Evolutionary conservation across 352 stramenopile genomes (phyloP).

Genomic region (Globisporangium heterothallicum): DNA sequence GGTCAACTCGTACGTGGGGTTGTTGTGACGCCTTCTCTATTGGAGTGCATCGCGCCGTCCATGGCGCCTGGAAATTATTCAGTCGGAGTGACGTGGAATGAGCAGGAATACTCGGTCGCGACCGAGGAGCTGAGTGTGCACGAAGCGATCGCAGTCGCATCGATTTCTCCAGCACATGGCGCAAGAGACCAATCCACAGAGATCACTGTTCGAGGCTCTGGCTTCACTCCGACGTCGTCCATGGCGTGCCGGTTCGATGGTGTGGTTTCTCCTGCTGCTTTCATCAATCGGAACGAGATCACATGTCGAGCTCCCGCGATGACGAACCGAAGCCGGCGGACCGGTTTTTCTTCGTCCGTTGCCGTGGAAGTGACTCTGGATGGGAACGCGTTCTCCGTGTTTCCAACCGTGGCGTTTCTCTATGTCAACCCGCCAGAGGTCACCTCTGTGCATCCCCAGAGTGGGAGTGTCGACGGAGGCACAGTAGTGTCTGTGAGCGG

Average conservation of each 20-base stretch:
- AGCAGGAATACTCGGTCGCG: constrained; percentile 19
- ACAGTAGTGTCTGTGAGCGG: constrained; percentile 20
- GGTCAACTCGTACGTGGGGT: constrained; percentile 3
- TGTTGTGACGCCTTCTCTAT: constrained; percentile 13
- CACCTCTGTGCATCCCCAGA: constrained; percentile 16
- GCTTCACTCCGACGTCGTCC: constrained; percentile 15
- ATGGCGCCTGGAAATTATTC: constrained; percentile 24
- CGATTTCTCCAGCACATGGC: constrained; percentile 18
- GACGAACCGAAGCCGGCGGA: not conserved
- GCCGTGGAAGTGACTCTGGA: constrained; percentile 26
- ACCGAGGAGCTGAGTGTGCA: constrained; percentile 10
- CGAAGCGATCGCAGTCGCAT: constrained; percentile 16
- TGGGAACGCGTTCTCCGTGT: constrained; percentile 18
- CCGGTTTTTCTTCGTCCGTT: not conserved
- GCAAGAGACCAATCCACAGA: constrained; percentile 10
- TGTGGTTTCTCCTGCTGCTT: constrained; percentile 9
- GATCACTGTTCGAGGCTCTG: constrained; percentile 19
- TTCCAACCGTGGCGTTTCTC: constrained; percentile 11
- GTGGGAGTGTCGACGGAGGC: constrained; percentile 19
- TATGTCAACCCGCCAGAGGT: constrained; percentile 16
- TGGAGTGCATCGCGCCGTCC: constrained; percentile 24
- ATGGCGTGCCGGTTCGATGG: constrained; percentile 28
- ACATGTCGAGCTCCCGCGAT: constrained; percentile 11
- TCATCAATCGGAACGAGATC: constrained; percentile 22
- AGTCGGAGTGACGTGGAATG: constrained; percentile 34